Evolutionary conservation across 2,329 filamentous ascomycete genomes (phyloP).

Genomic region (Leptographium radiaticola): DNA sequence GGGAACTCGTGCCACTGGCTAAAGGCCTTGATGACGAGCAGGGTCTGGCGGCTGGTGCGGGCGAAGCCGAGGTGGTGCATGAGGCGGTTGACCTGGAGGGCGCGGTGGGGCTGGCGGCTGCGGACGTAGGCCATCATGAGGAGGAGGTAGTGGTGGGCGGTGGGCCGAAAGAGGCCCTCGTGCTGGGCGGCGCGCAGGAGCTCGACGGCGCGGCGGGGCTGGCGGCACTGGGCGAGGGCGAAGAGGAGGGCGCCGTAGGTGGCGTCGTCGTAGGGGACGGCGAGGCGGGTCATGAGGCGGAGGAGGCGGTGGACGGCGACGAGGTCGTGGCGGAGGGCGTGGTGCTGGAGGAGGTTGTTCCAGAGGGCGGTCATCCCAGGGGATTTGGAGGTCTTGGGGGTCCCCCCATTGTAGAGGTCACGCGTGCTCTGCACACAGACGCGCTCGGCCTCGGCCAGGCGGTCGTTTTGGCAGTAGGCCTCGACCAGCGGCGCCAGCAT

Average conservation of each 20-base stretch:
- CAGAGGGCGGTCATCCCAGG: conserved; percentile 59
- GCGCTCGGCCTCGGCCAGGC: conserved; percentile 40
- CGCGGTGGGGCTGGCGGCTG: conserved; percentile 28
- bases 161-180: conserved; percentile 31
- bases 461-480: conserved; percentile 48
- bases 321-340: conserved; percentile 48
- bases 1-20: conserved; percentile 21
- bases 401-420: no score
- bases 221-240: conserved; percentile 33
- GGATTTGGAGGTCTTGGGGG: no score
- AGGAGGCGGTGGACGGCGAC: conserved; percentile 34
- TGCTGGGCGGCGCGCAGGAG: conserved; percentile 31
- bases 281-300: conserved; percentile 31
- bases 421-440: conserved; percentile 39
- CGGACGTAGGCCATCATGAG: conserved; percentile 39
- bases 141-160: conserved; percentile 34
- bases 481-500: conserved; percentile 55
- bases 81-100: conserved; percentile 26
- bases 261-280: conserved; percentile 32
- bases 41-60: conserved; percentile 28
- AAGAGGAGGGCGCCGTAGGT: conserved; percentile 38
- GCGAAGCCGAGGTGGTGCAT: conserved; percentile 29
- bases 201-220: conserved; percentile 35
- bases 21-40: conserved; percentile 29
- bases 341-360: conserved; percentile 62